Evolutionary conservation across 176 grass and related monocot species (phyloP), one percentile per base, ranked within the genome.

Genomic region (Panicum miliaceum): DNA sequence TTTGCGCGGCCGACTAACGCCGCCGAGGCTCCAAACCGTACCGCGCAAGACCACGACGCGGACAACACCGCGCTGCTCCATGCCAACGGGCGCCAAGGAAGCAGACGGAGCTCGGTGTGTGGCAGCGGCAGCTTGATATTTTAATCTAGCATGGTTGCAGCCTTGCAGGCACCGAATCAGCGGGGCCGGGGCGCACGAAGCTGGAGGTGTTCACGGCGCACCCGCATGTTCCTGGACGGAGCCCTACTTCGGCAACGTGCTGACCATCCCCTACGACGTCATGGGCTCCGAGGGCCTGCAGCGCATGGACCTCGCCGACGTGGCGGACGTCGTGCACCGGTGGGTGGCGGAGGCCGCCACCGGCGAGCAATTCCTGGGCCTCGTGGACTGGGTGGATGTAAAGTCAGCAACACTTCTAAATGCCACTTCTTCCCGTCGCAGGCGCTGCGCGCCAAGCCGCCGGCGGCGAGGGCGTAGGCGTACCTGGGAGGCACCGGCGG

Each of bases 211-310:
- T 97, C 89, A 92, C 91, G 7, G 91, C 91, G 4, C 82, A 92
- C 80, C 82, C 94, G 91, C 19, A 74, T 97, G 59, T 67, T 0
- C 15, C 50, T 69, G 0, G 22, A 77, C 12, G 82, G 66, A 2
- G 59, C 32, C 64, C 29, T 94, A 94, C 85, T 91, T 97, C 43
- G 91, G 94, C 70, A 97, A 94, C 60, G 89, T 94, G 71, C 84
- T 97, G 23, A 94, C 91, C 32, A 84, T 92, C 12, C 82, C 94
- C 0, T 94, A 86, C 22, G 89, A 89, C 43, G 88, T 71, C 26
- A 10, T 90, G 5, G 45, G 32, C 27, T 10, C 34, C 8, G 68
- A 64, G 0, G 80, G 74, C 2, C 79, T 94, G 7, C 50, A 27
- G 0, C 0, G 23, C 50, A 92, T 86, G 91, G 35, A 22, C 0